Conservation (phyloP, 2,329 filamentous ascomycete species). For the Colletotrichum chlorophyti region DNA sequence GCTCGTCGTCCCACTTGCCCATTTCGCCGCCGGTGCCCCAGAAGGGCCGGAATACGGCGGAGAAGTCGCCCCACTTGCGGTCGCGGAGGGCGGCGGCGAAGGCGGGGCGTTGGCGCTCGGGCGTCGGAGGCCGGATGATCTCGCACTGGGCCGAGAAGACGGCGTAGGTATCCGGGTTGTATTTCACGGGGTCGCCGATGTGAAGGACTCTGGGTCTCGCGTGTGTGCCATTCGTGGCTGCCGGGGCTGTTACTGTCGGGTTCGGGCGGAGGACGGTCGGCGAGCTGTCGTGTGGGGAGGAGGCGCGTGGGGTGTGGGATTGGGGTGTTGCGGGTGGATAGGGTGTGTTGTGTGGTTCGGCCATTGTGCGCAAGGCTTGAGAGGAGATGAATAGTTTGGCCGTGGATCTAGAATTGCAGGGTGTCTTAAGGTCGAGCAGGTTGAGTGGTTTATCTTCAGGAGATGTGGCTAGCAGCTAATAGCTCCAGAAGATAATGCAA, state of each 20-base stretch:
- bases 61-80: conserved; percentile 61
- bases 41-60: conserved; percentile 64
- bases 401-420: background rate
- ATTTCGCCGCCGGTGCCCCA: conserved; percentile 72
- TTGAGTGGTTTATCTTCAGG: background rate
- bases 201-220: conserved; percentile 68
- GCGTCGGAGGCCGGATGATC: conserved; percentile 55
- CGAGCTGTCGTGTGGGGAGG: conserved; percentile 42
- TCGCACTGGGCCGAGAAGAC: conserved; percentile 52
- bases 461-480: too few species aligned
- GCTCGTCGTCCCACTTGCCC: conserved; percentile 67
- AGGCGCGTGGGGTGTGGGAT: conserved; percentile 48
- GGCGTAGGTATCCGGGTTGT: conserved; percentile 54
- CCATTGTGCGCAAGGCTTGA: conserved; percentile 41
- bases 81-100: conserved; percentile 58
- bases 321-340: conserved; percentile 42
- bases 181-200: conserved; percentile 70
- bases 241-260: conserved; percentile 32
- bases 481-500: background rate
- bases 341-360: conserved; percentile 55
- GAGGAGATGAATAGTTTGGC: too few species aligned
- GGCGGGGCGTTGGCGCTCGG: conserved; percentile 57
- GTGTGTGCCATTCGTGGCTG: conserved; percentile 27
- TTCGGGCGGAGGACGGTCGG: conserved; percentile 26
- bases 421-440: background rate